These are phyloP conservation scores for Quambalaria eucalypti DNA, from an alignment of 1,284 basidiomycete genomes.

Conservation along the genomic window DNA sequence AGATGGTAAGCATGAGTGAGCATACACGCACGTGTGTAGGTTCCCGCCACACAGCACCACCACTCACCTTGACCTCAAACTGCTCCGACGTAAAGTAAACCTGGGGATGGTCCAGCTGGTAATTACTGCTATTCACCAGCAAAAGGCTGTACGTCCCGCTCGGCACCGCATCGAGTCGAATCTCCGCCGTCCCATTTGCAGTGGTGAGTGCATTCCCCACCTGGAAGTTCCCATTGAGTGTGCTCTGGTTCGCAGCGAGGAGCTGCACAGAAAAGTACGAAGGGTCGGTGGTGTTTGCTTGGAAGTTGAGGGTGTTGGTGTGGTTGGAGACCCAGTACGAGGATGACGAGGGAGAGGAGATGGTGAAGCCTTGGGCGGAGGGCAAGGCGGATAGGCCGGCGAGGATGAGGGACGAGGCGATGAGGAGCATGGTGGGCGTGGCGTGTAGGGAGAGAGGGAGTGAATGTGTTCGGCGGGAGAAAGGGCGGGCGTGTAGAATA, in stretches of 20 bases:
- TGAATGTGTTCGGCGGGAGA: no score
- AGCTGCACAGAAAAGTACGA: slow-evolving; percentile 10
- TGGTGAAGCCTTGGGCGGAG: not conserved
- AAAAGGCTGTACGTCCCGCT: slow-evolving; percentile 21
- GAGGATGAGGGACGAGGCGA: not conserved
- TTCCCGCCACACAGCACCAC: not conserved
- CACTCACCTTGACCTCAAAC: slow-evolving; percentile 1
- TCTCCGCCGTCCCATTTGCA: slow-evolving; percentile 18
- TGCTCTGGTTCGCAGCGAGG: slow-evolving; percentile 18
- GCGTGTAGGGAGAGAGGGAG: not conserved
- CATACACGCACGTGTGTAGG: no score
- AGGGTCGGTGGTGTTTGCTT: not conserved
- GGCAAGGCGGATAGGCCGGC: not conserved
- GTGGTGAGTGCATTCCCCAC: slow-evolving; percentile 24
- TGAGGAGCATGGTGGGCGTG: not conserved
- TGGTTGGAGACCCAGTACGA: not conserved
- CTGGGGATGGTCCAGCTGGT: not conserved
- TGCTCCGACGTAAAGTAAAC: not conserved
- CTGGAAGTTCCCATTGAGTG: slow-evolving; percentile 32
- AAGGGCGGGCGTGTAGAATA: no score
- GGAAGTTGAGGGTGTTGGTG: not conserved
- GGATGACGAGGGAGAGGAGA: not conserved
- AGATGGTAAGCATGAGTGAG: no score
- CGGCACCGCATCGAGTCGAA: slow-evolving; percentile 25
- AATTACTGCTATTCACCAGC: slow-evolving; percentile 19